Evolutionary conservation across 495 filamentous ascomycete species (phyloP), one percentile per base, ranked within the genome.

Genomic region (Rusavskia elegans): DNA sequence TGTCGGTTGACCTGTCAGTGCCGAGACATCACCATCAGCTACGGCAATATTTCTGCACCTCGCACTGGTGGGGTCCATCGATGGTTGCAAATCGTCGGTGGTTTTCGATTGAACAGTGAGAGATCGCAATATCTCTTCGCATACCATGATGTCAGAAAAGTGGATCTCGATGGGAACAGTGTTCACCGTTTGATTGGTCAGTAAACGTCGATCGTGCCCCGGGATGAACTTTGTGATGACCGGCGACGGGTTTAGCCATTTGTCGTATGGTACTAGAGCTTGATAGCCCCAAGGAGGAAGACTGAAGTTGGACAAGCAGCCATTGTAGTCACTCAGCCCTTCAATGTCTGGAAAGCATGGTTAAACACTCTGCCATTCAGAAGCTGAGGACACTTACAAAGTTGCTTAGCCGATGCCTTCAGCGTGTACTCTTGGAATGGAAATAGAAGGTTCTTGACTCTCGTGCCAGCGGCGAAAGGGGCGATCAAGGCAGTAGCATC

Each of bases 111-210:
- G 65, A 36, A 80, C 57, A 3, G 58, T 60, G 25, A 81, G 52
- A 6, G 64, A 60, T 8, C 69, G 61, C 16, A 58, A 66, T n/a
- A 79, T 58, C 0, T 58, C 64, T 2, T 71, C 55, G 61, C 80
- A 83, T 57, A 77, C 64, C 79, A 82, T 82, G 36, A 68, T 60
- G 23, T 64, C 60, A 14, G 76, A 79, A 59, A 77, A 83, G 37
- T 73, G 65, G 37, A 83, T 50, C 50, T 68, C 61, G 42, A 79
- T 60, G 1, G 63, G 49, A 5, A 78, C 50, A 3, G 62, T 56
- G 40, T 73, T 66, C 0, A 59, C 66, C 45, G 78, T 67, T 19
- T 64, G 42, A 51, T 45, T 51, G 38, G 45, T 56, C 54, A 48
- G 49, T 55, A 58, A 53, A 44, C 57, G 60, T 30, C 38, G 36